Base-by-base conservation (phyloP, 148 eudicot genomes). In the Amaranthus cruentus region DNA sequence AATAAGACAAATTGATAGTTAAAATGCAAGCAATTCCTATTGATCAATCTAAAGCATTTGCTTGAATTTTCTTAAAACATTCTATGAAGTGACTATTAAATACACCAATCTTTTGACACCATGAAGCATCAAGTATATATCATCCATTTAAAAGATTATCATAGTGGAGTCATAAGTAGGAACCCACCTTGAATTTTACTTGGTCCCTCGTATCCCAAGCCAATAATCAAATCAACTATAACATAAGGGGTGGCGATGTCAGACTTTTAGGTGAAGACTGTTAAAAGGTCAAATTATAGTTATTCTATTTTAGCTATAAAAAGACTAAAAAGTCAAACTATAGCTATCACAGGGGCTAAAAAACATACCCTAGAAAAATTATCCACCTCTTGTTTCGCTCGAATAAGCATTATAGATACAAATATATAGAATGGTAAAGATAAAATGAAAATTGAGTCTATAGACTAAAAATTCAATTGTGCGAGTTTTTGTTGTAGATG, bases 101-200 rank as follows among this genome's bases (percentile, higher is more conserved):
- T 1, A 12, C 18, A 12, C 7, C 49, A 44, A 65, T 65, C 53
- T 65, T n/a, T 65, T 65, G 51, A 65, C 48, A 15, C 14, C 28
- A 65, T 65, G 10, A 13, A 47, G 9, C 5, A 5, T 28, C 6
- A 58, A 14, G 38, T 18, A 58, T 48, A 49, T 48, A 49, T 49
- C 69, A 49, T n/a, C 69, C 69, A 66, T 66, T 48, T n/a, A 66
- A 66, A 66, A 49, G 69, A 66, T 66, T 66, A 49, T 66, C 55
- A 1, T 46, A 28, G 28, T 15, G 54, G 43, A 49, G 42, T 66
- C 55, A 48, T 48, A 48, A n/a, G 69, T 66, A 14, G 55, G 69
- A 66, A 66, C 55, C 69, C 69, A 48, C 54, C 4, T 14, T 28
- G 38, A 28, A 28, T 48, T 48, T 38, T 66, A 66, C 69, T 66